phyloP scores from a whole-genome alignment of 768 basidiomycete species.

The Termitomyces sp. region DNA sequence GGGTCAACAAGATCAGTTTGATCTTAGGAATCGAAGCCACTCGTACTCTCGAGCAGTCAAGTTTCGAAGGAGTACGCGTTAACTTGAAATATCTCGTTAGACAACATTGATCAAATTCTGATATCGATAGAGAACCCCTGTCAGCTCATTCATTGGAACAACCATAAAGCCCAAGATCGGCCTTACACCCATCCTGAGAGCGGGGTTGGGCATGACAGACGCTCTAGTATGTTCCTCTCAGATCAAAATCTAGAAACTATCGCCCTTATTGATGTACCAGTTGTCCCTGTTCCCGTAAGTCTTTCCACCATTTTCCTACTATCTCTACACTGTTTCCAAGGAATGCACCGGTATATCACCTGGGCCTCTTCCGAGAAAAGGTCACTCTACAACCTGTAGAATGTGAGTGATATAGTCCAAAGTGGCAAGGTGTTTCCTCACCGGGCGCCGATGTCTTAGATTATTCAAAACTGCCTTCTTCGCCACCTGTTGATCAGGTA shows the following conservation, averaged over 20 bases:
- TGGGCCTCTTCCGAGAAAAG: conserved; percentile 87
- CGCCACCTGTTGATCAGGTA: conserved; percentile 73
- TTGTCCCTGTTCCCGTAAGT: conserved; percentile 79
- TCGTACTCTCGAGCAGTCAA: conserved; percentile 54
- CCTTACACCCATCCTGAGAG: conserved; percentile 86
- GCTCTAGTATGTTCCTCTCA: conserved; percentile 43
- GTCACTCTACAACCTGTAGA: conserved; percentile 86
- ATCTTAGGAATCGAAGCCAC: conserved; percentile 84
- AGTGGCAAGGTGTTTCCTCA: not conserved
- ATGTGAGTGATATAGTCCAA: conserved; percentile 40
- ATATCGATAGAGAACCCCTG: conserved; percentile 61
- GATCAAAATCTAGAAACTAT: not conserved
- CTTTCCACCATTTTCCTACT: not conserved
- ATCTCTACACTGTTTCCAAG: conserved; percentile 24
- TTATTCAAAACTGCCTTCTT: conserved; percentile 82
- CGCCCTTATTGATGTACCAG: conserved; percentile 16
- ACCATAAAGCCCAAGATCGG: conserved; percentile 74
- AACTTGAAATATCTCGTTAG: not conserved
- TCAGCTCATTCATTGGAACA: conserved; percentile 74
- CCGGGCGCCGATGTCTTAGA: conserved; percentile 37
- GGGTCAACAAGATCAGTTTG: conserved; percentile 67
- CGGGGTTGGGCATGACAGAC: conserved; percentile 91
- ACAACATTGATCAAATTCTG: not conserved
- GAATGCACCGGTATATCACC: conserved; percentile 81
- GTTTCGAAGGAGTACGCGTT: conserved; percentile 56